phyloP scores from a whole-genome alignment of 129 eudicot species.

The Saposhnikovia divaricata region DNA sequence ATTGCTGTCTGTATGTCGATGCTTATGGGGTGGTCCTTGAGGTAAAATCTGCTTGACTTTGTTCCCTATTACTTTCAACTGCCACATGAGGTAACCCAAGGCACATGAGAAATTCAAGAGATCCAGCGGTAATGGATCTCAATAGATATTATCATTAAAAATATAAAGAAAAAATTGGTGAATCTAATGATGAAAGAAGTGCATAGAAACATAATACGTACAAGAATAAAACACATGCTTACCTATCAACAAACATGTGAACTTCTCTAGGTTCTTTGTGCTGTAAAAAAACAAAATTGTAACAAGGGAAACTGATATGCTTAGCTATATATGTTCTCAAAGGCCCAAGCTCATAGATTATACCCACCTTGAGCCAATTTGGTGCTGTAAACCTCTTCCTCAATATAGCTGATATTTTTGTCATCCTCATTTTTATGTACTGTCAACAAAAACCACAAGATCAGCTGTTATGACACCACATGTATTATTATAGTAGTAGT shows the following conservation, averaged over 20 bases:
- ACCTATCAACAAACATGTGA: slow-evolving; percentile 99
- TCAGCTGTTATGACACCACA: neutral
- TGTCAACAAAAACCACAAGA: slow-evolving; percentile 24
- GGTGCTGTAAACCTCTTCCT: slow-evolving; percentile 88
- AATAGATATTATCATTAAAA: neutral
- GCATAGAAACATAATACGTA: neutral
- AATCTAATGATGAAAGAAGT: neutral
- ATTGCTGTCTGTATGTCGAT: slow-evolving; percentile 82
- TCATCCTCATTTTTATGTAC: slow-evolving; percentile 83
- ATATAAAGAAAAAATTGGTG: neutral
- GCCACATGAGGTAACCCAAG: slow-evolving; percentile 2
- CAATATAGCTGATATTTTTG: slow-evolving; percentile 65
- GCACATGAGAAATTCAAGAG: slow-evolving; percentile 5
- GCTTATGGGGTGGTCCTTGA: slow-evolving; percentile 59
- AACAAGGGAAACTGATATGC: neutral
- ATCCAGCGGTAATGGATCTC: neutral
- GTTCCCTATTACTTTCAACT: slow-evolving; percentile 48
- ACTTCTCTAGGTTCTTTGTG: slow-evolving; percentile 99
- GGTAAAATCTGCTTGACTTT: slow-evolving; percentile 82
- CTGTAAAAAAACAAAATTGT: slow-evolving; percentile 25
- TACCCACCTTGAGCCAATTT: slow-evolving; percentile 89
- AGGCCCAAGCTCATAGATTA: neutral
- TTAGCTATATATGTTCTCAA: slow-evolving; percentile 3
- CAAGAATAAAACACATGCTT: neutral
- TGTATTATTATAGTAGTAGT: neutral